Percentiles rank a stretch among this genome's conserved stretches.
Evolutionary conservation across 1,284 basidiomycete species (phyloP).

Genomic region (Gymnopus androsaceus): DNA sequence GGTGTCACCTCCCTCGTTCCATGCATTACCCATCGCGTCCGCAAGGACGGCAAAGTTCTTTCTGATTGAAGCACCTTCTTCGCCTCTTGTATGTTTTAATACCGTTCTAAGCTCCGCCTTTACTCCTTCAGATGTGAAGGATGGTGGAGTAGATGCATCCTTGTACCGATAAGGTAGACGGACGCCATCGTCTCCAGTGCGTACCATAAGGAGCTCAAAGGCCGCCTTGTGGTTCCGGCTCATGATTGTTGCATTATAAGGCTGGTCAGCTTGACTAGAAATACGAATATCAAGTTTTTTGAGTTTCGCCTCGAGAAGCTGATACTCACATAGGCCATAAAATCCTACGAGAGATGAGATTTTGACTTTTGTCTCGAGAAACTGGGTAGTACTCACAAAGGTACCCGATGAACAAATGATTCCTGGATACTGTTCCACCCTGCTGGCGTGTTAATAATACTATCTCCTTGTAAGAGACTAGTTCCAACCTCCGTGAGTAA

Average conservation of each 20-base stretch:
- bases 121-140: neutral
- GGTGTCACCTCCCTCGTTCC: conserved; percentile 8
- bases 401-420: conserved; percentile 12
- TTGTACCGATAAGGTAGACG: conserved; percentile 11
- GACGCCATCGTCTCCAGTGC: conserved; percentile 16
- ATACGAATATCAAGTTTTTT: too few relatives aligned
- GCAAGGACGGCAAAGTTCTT: conserved; percentile 4
- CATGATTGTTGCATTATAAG: conserved; percentile 20
- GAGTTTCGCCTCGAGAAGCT: neutral
- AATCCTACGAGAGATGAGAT: neutral
- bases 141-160: neutral
- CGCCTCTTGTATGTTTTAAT: neutral
- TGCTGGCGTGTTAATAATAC: too few relatives aligned
- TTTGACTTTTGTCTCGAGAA: neutral
- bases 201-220: conserved; percentile 23
- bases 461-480: too few relatives aligned
- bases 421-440: conserved; percentile 19
- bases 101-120: neutral
- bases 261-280: conserved; percentile 23
- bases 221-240: conserved; percentile 19
- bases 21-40: neutral
- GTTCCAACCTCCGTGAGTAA: conserved; percentile 27
- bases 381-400: neutral
- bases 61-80: neutral
- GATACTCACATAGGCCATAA: neutral